phyloP scores from a whole-genome alignment of 352 stramenopile species.

The Globisporangium cylindrosporum region DNA sequence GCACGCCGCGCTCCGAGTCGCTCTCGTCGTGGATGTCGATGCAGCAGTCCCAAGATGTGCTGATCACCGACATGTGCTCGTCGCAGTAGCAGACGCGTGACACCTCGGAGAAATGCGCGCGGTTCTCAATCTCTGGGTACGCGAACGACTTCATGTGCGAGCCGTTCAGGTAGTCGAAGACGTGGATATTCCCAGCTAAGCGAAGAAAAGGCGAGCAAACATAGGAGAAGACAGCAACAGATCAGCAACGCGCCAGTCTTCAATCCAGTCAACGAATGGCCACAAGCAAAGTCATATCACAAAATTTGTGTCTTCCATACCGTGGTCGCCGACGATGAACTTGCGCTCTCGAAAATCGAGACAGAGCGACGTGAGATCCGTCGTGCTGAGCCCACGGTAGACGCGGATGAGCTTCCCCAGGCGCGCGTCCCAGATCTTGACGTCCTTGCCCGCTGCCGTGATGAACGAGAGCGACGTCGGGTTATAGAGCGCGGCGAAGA shows the following conservation, averaged over 20 bases:
- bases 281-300: neutral
- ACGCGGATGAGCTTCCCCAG: constrained; percentile 76
- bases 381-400: constrained; percentile 66
- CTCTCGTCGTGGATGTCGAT: constrained; percentile 87
- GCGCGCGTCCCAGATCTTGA: constrained; percentile 89
- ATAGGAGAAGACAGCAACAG: neutral
- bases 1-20: constrained; percentile 69
- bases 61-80: constrained; percentile 85
- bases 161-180: constrained; percentile 89
- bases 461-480: constrained; percentile 85
- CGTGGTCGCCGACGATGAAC: constrained; percentile 83
- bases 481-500: constrained; percentile 85
- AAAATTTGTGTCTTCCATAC: constrained; percentile 17
- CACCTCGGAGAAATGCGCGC: constrained; percentile 72
- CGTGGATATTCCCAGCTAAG: constrained; percentile 60
- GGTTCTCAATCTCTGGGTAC: constrained; percentile 60
- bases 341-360: constrained; percentile 85
- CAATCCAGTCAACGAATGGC: neutral
- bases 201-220: neutral
- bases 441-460: constrained; percentile 66
- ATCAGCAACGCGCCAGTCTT: neutral
- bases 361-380: constrained; percentile 75
- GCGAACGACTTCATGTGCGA: constrained; percentile 85
- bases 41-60: constrained; percentile 73
- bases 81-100: constrained; percentile 77